These are phyloP conservation scores for Xylaria hypoxylon DNA, from an alignment of 2,329 filamentous ascomycete species.

Conservation along the genomic window DNA sequence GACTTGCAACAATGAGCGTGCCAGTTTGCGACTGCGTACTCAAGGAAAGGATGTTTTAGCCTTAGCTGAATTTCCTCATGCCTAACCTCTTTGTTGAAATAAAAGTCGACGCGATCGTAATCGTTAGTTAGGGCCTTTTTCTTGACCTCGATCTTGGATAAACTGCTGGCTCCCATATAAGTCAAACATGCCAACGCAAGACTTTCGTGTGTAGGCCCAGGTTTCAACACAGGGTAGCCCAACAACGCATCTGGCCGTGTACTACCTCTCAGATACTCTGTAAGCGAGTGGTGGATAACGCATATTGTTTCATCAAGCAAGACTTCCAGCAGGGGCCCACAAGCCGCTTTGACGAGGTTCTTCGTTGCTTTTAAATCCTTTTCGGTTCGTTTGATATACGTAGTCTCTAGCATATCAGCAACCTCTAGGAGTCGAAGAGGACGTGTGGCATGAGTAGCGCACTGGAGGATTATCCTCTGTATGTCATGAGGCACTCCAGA, in stretches of 20 bases:
- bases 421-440: constrained; percentile 20
- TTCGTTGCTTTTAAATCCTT: constrained; percentile 9
- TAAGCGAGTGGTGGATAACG: constrained; percentile 25
- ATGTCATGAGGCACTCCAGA: constrained; percentile 1
- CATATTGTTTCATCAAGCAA: constrained; percentile 18
- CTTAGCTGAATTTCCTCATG: neutral
- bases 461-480: constrained; percentile 21
- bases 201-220: constrained; percentile 23
- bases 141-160: neutral
- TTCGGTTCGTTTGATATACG: constrained; percentile 4
- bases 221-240: constrained; percentile 12
- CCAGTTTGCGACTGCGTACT: constrained; percentile 28
- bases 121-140: neutral
- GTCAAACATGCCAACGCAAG: constrained; percentile 19
- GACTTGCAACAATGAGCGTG: constrained; percentile 22
- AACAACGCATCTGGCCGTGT: constrained; percentile 1
- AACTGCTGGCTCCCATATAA: constrained; percentile 19
- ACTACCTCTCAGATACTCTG: constrained; percentile 21
- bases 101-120: too few species aligned
- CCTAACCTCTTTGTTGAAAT: too few species aligned
- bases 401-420: constrained; percentile 22
- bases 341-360: constrained; percentile 10
- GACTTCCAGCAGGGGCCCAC: constrained; percentile 19
- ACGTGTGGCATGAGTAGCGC: constrained; percentile 20
- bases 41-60: constrained; percentile 24